Evolutionary conservation across 805 yeast species (phyloP).

Genomic region (Debaryomyces castellii): DNA sequence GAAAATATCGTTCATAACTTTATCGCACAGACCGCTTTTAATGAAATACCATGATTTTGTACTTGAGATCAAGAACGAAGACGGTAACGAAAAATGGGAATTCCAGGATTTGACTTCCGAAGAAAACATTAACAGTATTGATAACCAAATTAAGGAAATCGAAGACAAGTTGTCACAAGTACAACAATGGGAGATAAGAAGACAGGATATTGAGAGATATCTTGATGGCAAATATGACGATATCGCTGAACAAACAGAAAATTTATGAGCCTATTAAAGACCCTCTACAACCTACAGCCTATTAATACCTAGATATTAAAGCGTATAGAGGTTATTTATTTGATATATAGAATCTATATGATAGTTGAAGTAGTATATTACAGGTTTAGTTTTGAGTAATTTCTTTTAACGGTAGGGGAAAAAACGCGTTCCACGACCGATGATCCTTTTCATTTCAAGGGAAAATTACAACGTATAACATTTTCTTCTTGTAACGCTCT

Average conservation of each 20-base stretch:
- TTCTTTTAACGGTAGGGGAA: neutral
- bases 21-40: constrained; percentile 79
- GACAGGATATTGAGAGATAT: constrained; percentile 53
- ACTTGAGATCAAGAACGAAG: constrained; percentile 58
- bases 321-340: neutral
- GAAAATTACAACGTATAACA: neutral
- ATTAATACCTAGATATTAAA: neutral
- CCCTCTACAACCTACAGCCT: neutral
- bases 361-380: neutral
- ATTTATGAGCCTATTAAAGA: neutral
- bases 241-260: constrained; percentile 1
- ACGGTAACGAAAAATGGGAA: constrained; percentile 48
- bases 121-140: constrained; percentile 65
- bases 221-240: constrained; percentile 43
- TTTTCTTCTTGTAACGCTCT: neutral
- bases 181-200: constrained; percentile 57
- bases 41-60: constrained; percentile 81
- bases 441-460: constrained; percentile 1
- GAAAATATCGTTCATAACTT: constrained; percentile 74
- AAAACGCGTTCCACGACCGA: constrained; percentile 3
- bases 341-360: neutral
- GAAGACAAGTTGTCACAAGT: constrained; percentile 60
- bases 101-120: constrained; percentile 63
- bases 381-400: neutral
- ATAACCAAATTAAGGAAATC: constrained; percentile 71